Evolutionary conservation across 768 basidiomycete genomes (phyloP), one percentile per base, ranked within the genome.

Genomic region (Daedalea quercina): DNA sequence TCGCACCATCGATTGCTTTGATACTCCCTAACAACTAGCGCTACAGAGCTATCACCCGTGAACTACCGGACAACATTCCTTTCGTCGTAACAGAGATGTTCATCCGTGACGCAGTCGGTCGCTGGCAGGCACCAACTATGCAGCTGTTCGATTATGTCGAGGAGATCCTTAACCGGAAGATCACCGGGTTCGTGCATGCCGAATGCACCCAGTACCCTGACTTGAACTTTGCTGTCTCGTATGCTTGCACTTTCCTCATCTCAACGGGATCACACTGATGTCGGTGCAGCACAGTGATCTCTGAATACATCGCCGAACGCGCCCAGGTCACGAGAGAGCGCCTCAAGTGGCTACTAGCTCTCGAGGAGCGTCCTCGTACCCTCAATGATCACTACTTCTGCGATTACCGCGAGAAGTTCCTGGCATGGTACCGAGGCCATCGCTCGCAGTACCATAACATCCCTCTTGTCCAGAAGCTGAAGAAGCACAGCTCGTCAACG

Each of bases 1-100:
- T 31, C 11, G 28, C 28, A 11, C 11, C 6, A 31, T 11, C 28
- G 28, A 31, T 31, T 11, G 6, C 11, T 31, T 31, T 31, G 28
- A 31, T n/a, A n/a, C n/a, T n/a, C n/a, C n/a, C 28, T 31, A 11
- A 31, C n/a, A n/a, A n/a, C n/a, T n/a, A 31, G 28, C 28, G 31
- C 4, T 23, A 9, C 52, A 90, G 88, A 19, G 79, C 87, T 1
- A 73, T 81, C 4, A 83, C 85, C 0, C 79, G 85, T 3, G 85
- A 89, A 60, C 74, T 87, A 0, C 85, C 84, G 0, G 81, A 77
- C 2, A 74, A 76, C 51, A 82, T 78, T 52, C 84, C 84, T 0
- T 87, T 80, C 40, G 41, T 59, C 11, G 61, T 66, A n/a, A 66
- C 54, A 23, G 50, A 58, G 33, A 33, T 58, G 13, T 60, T 57